Evolutionary conservation across 1,139 yeast species (phyloP), one percentile per base, ranked within the genome.

Genomic region (Candida sp.): DNA sequence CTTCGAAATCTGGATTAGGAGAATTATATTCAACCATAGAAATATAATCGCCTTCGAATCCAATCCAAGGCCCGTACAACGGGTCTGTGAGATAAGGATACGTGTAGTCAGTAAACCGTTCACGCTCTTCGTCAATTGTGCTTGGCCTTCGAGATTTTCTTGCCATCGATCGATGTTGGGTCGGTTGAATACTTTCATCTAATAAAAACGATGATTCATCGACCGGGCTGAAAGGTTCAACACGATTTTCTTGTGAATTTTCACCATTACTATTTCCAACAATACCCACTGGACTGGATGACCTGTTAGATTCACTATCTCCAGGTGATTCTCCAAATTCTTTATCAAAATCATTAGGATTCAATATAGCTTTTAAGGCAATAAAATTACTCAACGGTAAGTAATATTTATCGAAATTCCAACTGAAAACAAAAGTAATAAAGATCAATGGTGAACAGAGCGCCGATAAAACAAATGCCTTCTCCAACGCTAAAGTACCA

Each of bases 401-500:
- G 54, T 82, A 82, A 51, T 79, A 77, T 53, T 74, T 75, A 50
- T 82, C 82, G 61, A 79, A 82, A 42, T 80, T 77, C 69, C 81
- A 77, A 38, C 72, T 57, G 7, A 80, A 68, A 22, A 76, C 57
- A 8, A 77, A 53, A 0, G 86, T 80, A 3, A 73, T 62, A 1
- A 80, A 60, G 7, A 81, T 67, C 43, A 82, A 61, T 2, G 87
- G 87, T 5, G 78, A 55, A 37, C 81, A 69, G 43, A 78, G 60
- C 7, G 70, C 66, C 1, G 86, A 78, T 33, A 81, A 60, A 5
- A 78, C 54, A 43, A 73, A 73, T 0, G 86, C 84, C 43, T 79
- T 81, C 52, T 82, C 86, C 46, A 82, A 66, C 2, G 87, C 87
- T 46, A 82, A 63, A 0, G 87, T 79, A 32, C 88, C 88, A 57